These are phyloP conservation scores for Wallacemonas sp. DNA, from an alignment of 208 protist species.

Conservation along the genomic window DNA sequence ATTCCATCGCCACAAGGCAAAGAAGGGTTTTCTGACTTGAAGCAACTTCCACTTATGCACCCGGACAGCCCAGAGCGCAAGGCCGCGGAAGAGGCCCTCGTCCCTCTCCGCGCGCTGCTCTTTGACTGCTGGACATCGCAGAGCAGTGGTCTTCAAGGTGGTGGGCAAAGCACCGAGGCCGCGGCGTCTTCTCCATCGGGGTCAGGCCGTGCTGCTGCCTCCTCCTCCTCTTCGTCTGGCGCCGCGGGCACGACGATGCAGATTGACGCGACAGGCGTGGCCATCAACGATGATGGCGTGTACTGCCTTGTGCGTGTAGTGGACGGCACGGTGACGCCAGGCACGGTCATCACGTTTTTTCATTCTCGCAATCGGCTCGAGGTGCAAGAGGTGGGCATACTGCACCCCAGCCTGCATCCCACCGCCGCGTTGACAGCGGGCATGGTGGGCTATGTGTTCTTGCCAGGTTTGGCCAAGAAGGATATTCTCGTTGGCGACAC, in stretches of 20 bases:
- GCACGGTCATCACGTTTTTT: slow-evolving; percentile 66
- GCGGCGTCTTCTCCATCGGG: no score
- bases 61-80: slow-evolving; percentile 49
- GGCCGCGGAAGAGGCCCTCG: slow-evolving; percentile 49
- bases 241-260: neutral
- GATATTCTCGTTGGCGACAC: slow-evolving; percentile 96
- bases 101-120: slow-evolving; percentile 93
- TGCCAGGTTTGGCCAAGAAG: slow-evolving; percentile 71
- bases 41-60: slow-evolving; percentile 69
- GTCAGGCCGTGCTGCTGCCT: neutral
- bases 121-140: slow-evolving; percentile 95
- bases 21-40: slow-evolving; percentile 73
- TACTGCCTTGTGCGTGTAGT: slow-evolving; percentile 88
- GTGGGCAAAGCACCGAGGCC: neutral
- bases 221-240: neutral
- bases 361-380: slow-evolving; percentile 70
- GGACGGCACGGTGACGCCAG: slow-evolving; percentile 88
- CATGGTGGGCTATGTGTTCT: slow-evolving; percentile 96
- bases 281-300: slow-evolving; percentile 41
- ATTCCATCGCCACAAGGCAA: slow-evolving; percentile 76
- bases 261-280: slow-evolving; percentile 17
- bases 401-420: slow-evolving; percentile 91
- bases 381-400: slow-evolving; percentile 93
- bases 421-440: slow-evolving; percentile 83
- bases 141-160: slow-evolving; percentile 86